phyloP scores from a whole-genome alignment of 805 yeast genomes.

The Spathaspora boniae region DNA sequence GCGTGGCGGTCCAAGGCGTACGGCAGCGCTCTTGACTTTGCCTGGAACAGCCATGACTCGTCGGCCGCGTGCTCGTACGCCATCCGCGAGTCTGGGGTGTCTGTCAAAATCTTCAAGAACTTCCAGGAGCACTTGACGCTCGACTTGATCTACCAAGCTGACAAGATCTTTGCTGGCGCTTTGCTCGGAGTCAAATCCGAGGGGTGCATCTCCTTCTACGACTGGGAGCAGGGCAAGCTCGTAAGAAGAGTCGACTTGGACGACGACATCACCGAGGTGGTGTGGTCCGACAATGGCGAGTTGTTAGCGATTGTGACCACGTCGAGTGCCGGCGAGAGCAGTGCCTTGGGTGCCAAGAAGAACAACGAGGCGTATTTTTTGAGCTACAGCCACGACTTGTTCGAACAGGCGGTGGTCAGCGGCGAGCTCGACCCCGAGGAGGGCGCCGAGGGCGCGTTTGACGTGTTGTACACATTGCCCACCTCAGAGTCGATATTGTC shows the following conservation, averaged over 20 bases:
- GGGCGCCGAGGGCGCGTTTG: conserved; percentile 85
- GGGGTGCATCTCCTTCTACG: conserved; percentile 83
- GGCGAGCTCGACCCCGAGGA: conserved; percentile 71
- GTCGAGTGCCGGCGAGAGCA: conserved; percentile 20
- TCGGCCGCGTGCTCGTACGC: conserved; percentile 73
- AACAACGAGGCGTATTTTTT: conserved; percentile 73
- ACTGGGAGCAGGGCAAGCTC: conserved; percentile 84
- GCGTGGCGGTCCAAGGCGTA: conserved; percentile 97
- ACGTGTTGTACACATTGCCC: conserved; percentile 74
- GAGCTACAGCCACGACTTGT: conserved; percentile 65
- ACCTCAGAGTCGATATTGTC: conserved; percentile 70
- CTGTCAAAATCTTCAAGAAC: conserved; percentile 73
- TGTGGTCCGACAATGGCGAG: conserved; percentile 95
- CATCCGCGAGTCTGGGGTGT: conserved; percentile 62
- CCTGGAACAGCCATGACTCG: conserved; percentile 81
- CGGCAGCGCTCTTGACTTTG: conserved; percentile 87
- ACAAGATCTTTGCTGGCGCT: conserved; percentile 85
- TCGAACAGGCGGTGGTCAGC: conserved; percentile 56
- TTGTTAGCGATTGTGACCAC: conserved; percentile 64
- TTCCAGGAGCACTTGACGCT: conserved; percentile 74
- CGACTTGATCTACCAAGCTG: conserved; percentile 68
- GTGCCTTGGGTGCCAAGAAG: conserved; percentile 17
- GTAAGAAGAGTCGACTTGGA: conserved; percentile 86
- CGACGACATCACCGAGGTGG: conserved; percentile 68
- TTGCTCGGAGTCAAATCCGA: conserved; percentile 80